phyloP scores from a whole-genome alignment of 2,329 filamentous ascomycete species.

The Arthroderma sp. region DNA sequence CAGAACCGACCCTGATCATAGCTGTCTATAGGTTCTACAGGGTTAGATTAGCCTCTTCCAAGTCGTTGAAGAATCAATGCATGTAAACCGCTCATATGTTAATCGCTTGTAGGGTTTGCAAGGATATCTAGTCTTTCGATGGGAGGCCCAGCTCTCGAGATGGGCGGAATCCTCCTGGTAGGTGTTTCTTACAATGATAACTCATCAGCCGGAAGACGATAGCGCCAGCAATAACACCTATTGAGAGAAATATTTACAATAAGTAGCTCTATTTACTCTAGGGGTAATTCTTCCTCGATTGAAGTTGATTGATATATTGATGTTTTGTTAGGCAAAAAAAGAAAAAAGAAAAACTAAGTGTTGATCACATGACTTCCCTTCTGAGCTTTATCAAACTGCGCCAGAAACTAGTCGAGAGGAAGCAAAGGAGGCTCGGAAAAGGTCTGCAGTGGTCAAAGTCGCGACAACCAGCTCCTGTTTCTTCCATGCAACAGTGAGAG shows the following conservation, averaged over 20 bases:
- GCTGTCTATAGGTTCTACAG: background rate
- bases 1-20: background rate
- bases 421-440: background rate
- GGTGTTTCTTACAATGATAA: no score
- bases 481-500: background rate
- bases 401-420: background rate
- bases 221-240: no score
- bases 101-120: no score
- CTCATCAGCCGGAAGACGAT: no score
- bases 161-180: no score
- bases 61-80: background rate
- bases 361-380: background rate
- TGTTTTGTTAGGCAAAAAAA: no score
- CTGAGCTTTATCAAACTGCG: constrained; percentile 1
- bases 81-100: background rate
- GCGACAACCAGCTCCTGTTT: background rate
- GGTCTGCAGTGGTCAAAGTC: background rate
- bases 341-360: no score
- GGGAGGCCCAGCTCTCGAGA: no score
- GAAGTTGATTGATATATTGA: no score
- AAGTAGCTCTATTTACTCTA: no score
- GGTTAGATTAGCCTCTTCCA: background rate
- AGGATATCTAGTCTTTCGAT: no score
- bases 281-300: background rate
- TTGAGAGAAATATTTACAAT: no score